Base-by-base conservation (phyloP, 2,329 filamentous ascomycete genomes). In the Colletotrichum lentis region DNA sequence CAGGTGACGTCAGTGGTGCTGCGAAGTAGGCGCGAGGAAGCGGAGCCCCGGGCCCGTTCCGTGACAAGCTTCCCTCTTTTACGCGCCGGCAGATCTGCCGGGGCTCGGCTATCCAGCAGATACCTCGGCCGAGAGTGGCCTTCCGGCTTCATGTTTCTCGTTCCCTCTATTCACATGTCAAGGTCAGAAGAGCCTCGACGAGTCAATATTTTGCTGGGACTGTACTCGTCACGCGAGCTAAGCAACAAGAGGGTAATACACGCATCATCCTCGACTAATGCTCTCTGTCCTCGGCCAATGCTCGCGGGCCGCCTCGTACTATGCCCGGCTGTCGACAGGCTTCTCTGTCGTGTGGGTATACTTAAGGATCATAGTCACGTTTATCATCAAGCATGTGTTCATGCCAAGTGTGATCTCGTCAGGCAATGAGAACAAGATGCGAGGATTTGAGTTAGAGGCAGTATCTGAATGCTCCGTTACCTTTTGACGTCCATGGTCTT, bases 1-100 rank as follows among this genome's bases (percentile, higher is more conserved):
- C 44, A 35, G 43, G 44, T 59, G 61, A 64, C 61, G 61, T 64
- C 61, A 64, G 53, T 35, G 61, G 37, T 22, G 22, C 37, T 50
- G 35, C 37, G 35, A 43, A 10, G 27, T 14, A 11, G 12, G n/a
- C 35, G 37, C n/a, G 37, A 41, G 22, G 61, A 50, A 44, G 53
- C 44, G 53, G 44, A 59, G 61, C 12, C 52, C 46, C 49, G 59
- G 37, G 22, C 61, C 54, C 44, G 24, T 62, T 44, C 47, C 47
- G 59, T 20, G 35, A 53, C 47, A 20, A 22, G 47, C 37, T 46
- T 39, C 59, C 37, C 41, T 24, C 54, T 41, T 27, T 39, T 20
- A 12, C 12, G 31, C 52, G 52, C 35, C 35, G 35, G n/a, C 35
- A 22, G 31, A 22, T 39, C 50, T 53, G 27, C 50, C 31, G 50